Evolutionary conservation across 345 rosid genomes (phyloP).

Genomic region (Euphorbia pulcherrima): DNA sequence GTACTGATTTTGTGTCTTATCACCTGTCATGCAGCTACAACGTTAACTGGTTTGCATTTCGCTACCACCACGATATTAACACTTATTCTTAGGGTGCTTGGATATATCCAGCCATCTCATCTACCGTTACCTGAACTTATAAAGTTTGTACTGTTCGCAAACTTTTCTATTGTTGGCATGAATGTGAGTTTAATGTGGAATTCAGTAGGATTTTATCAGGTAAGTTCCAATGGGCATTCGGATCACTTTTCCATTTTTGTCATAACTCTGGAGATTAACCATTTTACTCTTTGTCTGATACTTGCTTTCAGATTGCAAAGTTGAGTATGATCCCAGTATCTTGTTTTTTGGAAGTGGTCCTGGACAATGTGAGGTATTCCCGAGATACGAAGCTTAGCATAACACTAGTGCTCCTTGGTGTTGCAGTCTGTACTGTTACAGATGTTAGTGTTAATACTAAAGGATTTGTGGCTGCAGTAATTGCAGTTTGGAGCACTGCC

Average conservation of each 20-base stretch:
- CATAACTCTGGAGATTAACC: constrained; percentile 11
- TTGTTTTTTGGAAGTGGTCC: constrained; percentile 82
- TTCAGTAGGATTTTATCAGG: constrained; percentile 99
- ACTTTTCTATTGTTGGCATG: constrained; percentile 98
- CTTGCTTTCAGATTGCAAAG: constrained; percentile 75
- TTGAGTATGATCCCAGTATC: constrained; percentile 98
- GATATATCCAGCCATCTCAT: constrained; percentile 77
- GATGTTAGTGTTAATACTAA: constrained; percentile 93
- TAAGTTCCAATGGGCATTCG: no score
- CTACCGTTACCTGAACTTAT: constrained; percentile 72
- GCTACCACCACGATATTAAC: constrained; percentile 87
- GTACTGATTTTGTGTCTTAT: constrained; percentile 25
- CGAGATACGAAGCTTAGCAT: constrained; percentile 99
- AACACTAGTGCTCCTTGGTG: constrained; percentile 81
- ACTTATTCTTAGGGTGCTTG: constrained; percentile 65
- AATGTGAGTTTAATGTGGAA: constrained; percentile 99
- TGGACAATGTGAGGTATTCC: constrained; percentile 88
- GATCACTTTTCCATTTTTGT: neutral
- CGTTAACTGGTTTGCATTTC: constrained; percentile 96
- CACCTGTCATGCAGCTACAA: constrained; percentile 67
- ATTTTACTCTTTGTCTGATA: constrained; percentile 4
- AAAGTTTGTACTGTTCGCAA: constrained; percentile 84
- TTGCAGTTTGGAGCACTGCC: constrained; percentile 99
- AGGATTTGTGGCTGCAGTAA: constrained; percentile 83
- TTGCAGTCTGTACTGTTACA: constrained; percentile 96